Base-by-base conservation (phyloP, 116 monocot species). In the Iris pallida region DNA sequence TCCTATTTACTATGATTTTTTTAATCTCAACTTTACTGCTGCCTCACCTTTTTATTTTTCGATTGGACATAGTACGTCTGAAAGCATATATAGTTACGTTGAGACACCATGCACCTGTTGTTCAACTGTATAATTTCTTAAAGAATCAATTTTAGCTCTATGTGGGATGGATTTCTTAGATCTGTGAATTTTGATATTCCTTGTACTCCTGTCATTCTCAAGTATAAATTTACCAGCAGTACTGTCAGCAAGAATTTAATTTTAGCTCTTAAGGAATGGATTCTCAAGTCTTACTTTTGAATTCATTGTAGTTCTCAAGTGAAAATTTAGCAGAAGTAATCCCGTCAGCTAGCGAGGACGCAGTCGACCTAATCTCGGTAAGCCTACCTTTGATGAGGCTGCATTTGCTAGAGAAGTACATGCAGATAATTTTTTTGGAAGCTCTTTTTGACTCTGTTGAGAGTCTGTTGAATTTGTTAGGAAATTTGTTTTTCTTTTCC, bases 301-400 rank as follows among this genome's bases (percentile, higher is more conserved):
- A 8, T 69, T 44, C 4, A 44, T 16, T 71, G 59, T 63, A 88
- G 86, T 68, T 73, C 76, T 49, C 70, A 51, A 45, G 80, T 58
- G 75, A 75, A 56, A 63, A 72, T 71, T 64, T 85, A 42, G 76
- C 76, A 41, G 45, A 51, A 4, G 46, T 82, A 51, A 73, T 90
- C 56, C 89, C 89, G 41, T 75, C 80, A 59, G 86, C 89, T 10
- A 83, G 89, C 15, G 66, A 73, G 66, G 85, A 86, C 55, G 89
- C 89, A 54, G 63, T 90, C 56, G 55, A 68, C 59, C 86, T 90
- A 69, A 85, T 89, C 42, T 77, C 79, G 66, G 88, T 88, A 79
- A 63, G 47, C 43, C 40, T 54, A 52, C 6, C 51, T 20, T 12
- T 53, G 4, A 52, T 41, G 17, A 45, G 20, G 40, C 10, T 72